Base-by-base conservation (phyloP, 2,329 filamentous ascomycete genomes). In the Aureobasidium sp. region DNA sequence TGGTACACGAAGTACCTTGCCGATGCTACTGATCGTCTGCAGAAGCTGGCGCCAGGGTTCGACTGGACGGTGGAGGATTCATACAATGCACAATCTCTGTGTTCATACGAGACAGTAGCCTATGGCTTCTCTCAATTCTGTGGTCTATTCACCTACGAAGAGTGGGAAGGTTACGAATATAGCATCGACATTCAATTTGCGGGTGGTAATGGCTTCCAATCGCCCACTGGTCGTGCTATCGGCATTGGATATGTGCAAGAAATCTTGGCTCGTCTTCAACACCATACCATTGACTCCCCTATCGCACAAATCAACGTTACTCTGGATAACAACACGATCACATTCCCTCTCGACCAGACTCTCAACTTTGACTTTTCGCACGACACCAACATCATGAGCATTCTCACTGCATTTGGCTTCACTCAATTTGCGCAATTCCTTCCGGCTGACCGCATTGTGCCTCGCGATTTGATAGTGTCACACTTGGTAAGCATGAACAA, bases 311-410 rank as follows among this genome's bases (percentile, higher is more conserved):
- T 79, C 75, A 90, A 90, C 70, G 78, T 82, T n/a, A 90, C 87
- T 0, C 80, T 90, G 34, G 86, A 89, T 75, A 83, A 79, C 69
- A 89, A 81, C 72, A 80, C 80, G 0, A 77, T 77, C 39, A 91
- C 88, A 0, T 92, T 92, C 71, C 89, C 89, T 0, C 74, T 89
- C 4, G 83, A 90, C 69, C 89, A 92, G 70, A 81, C 78, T 27
- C 77, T 92, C 16, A 90, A 91, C 72, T 82, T 91, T 54, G 89
- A 91, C 76, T 91, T 91, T 71, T 86, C 83, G 16, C 89, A 92
- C 72, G 89, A 92, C 73, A 87, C 64, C 13, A 89, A 88, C 70
- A 89, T 90, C 63, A 78, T 86, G 67, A 81, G 82, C 30, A 82
- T 91, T 65, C 76, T 91, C 4, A 85, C 87, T 0, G 88, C 89